These are phyloP conservation scores for Boletus bicolor DNA, from an alignment of 768 basidiomycete species.

Conservation along the genomic window DNA sequence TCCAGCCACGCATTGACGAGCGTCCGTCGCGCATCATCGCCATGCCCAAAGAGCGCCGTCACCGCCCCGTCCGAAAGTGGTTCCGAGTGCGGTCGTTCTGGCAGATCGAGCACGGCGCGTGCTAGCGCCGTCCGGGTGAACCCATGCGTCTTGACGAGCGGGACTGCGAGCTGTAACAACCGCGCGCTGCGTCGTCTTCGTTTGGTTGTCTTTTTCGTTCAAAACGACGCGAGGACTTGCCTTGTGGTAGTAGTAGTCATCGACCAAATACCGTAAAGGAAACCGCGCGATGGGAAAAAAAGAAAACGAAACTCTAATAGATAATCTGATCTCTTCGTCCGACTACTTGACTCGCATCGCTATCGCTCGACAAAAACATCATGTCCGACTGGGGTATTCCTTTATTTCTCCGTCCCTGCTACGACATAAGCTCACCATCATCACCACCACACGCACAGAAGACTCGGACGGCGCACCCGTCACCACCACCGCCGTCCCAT, in stretches of 20 bases:
- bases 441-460: conserved; percentile 27
- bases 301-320: too few relatives aligned
- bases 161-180: conserved; percentile 59
- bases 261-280: not conserved
- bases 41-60: conserved; percentile 68
- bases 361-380: conserved; percentile 14
- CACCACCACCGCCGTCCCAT: conserved; percentile 13
- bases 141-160: conserved; percentile 62
- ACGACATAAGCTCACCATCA: conserved; percentile 21
- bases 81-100: conserved; percentile 44
- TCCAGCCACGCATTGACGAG: conserved; percentile 75
- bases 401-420: not conserved
- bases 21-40: conserved; percentile 59
- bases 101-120: conserved; percentile 55
- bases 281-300: too few relatives aligned
- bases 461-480: conserved; percentile 35
- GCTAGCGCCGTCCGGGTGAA: conserved; percentile 73
- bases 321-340: too few relatives aligned
- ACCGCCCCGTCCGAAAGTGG: conserved; percentile 72
- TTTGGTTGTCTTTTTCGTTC: not conserved
- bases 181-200: conserved; percentile 11
- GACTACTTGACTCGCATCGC: too few relatives aligned
- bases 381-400: conserved; percentile 50
- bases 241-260: conserved; percentile 13
- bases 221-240: conserved; percentile 6